phyloP scores from a whole-genome alignment of 2,329 filamentous ascomycete genomes.

The Malbranchea cinnamomea region DNA sequence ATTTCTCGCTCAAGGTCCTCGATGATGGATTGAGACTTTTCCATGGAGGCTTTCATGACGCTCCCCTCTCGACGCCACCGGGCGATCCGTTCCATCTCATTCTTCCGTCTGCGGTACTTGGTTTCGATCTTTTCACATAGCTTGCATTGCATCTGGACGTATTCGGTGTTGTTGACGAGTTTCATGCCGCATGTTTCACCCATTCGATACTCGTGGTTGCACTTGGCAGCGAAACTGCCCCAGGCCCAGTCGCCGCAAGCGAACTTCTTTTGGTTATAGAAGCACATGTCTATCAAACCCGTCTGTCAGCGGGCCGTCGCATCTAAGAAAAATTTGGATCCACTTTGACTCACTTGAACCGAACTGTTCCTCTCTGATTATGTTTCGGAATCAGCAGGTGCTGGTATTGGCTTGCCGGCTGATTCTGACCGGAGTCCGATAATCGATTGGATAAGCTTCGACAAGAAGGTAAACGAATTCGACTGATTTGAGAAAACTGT shows the following conservation, averaged over 20 bases:
- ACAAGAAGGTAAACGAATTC: too few relatives aligned
- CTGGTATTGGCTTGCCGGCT: constrained; percentile 1
- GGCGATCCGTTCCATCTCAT: constrained; percentile 58
- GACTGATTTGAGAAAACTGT: too few relatives aligned
- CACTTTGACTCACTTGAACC: too few relatives aligned
- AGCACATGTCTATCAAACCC: constrained; percentile 55
- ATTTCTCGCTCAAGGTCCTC: constrained; percentile 58
- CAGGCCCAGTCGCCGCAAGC: constrained; percentile 85
- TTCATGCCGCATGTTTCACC: constrained; percentile 94
- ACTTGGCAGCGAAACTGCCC: constrained; percentile 85
- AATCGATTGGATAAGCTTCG: neutral
- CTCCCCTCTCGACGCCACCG: constrained; percentile 62
- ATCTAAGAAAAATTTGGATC: constrained; percentile 10
- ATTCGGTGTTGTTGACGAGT: constrained; percentile 62
- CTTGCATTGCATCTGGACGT: constrained; percentile 54
- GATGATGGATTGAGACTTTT: constrained; percentile 57
- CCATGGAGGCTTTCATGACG: constrained; percentile 44
- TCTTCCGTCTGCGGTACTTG: constrained; percentile 59
- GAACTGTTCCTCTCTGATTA: too few relatives aligned
- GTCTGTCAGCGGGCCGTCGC: constrained; percentile 15
- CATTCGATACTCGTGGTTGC: constrained; percentile 85
- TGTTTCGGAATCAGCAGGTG: too few relatives aligned
- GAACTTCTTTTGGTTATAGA: constrained; percentile 83
- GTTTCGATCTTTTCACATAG: constrained; percentile 80
- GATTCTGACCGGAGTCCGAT: too few relatives aligned